Evolutionary conservation across 2,329 filamentous ascomycete genomes (phyloP), one percentile per base, ranked within the genome.

Genomic region (Coniochaeta sp.): DNA sequence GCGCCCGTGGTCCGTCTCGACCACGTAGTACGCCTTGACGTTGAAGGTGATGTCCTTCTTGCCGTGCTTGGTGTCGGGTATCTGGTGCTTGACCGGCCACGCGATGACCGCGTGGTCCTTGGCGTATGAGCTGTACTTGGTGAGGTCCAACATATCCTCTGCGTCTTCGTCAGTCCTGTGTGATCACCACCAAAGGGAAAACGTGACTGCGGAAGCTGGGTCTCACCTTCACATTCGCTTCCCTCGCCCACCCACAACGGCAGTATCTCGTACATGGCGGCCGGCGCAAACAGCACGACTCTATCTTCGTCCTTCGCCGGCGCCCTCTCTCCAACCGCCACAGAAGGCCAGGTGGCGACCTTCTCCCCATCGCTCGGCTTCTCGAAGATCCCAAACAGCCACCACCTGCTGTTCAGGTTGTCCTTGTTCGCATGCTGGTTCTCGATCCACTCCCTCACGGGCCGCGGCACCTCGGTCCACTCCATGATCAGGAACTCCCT

Each of bases 401-500:
- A 69, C 55, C 55, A 57, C 17, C 38, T 14, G 19, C 55, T 44
- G 5, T 57, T 30, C 34, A 30, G 16, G 55, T 61, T 66, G 2
- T 65, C 63, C 24, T 66, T 65, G 17, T 63, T 63, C 24, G 57
- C 56, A 55, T 67, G 65, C 56, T 73, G 68, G 47, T 65, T 65
- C 63, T 72, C 70, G 26, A 78, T 67, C 74, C 74, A 76, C 52
- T 69, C 62, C 62, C 67, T 63, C 30, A 74, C 73, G 16, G 65
- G 61, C 8, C 52, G 60, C 9, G 74, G 75, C 44, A 77, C 60
- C 6, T 70, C 70, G 3, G 57, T 59, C 60, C 70, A 71, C 22
- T 73, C 66, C 74, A 77, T 75, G 57, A 71, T 69, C 14, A 77
- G 65, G 19, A 77, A 61, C 60, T 76, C 73, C 47, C 75, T 68